phyloP scores from a whole-genome alignment of 2,329 filamentous ascomycete genomes.

The Didymella pomorum region DNA sequence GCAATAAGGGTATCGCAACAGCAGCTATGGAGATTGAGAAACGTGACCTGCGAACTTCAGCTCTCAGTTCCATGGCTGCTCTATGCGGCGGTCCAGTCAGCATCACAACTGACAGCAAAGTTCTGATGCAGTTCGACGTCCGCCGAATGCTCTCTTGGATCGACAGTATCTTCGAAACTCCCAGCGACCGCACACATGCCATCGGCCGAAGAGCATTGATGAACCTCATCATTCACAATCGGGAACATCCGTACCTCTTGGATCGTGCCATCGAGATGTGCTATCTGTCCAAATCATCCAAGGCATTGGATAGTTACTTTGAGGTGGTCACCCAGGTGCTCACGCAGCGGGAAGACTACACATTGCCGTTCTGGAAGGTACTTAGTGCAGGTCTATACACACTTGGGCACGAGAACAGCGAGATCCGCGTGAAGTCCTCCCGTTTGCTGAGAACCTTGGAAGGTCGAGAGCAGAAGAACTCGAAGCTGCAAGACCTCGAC shows the following conservation, averaged over 20 bases:
- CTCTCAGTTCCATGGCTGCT: conserved; percentile 93
- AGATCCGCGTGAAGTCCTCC: conserved; percentile 87
- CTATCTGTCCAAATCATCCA: conserved; percentile 80
- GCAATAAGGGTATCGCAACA: conserved; percentile 79
- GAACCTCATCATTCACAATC: conserved; percentile 90
- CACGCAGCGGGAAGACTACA: conserved; percentile 81
- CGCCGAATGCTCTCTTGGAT: conserved; percentile 94
- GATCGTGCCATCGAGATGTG: conserved; percentile 92
- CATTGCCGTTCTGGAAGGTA: conserved; percentile 88
- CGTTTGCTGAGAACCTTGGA: conserved; percentile 82
- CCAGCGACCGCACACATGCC: conserved; percentile 88
- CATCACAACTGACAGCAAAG: conserved; percentile 86
- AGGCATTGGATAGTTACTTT: conserved; percentile 94
- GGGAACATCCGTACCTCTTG: conserved; percentile 82
- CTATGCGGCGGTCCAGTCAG: conserved; percentile 85
- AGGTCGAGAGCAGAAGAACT: conserved; percentile 81
- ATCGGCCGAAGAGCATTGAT: conserved; percentile 88
- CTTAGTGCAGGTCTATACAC: conserved; percentile 89
- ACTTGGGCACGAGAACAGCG: conserved; percentile 87
- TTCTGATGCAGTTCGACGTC: conserved; percentile 89
- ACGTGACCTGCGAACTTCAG: conserved; percentile 86
- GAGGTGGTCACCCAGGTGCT: conserved; percentile 89
- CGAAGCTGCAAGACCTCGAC: conserved; percentile 95
- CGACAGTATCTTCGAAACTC: conserved; percentile 89
- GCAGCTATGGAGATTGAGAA: conserved; percentile 98